A percentile compares a stretch with the other conserved stretches of the same genome.
Evolutionary conservation across 1,284 basidiomycete genomes (phyloP).

Genomic region (Anthracocystis setariae): DNA sequence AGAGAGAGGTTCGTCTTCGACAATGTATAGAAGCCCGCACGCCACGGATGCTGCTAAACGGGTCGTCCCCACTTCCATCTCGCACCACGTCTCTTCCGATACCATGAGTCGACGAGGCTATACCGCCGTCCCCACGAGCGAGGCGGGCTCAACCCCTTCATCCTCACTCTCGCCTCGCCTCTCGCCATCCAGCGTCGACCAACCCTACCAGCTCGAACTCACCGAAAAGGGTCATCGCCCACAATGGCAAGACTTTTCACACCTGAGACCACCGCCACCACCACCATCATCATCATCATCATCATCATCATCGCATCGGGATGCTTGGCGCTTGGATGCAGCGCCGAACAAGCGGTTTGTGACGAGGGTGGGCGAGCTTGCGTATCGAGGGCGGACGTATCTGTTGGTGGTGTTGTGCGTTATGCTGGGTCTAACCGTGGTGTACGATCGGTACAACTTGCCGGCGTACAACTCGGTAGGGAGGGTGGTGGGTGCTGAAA

Average conservation of each 20-base stretch:
- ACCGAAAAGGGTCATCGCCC: conserved; percentile 2
- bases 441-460: background rate
- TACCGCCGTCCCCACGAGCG: too few species aligned
- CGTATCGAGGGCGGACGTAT: background rate
- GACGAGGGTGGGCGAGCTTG: background rate
- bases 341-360: background rate
- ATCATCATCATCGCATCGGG: too few species aligned
- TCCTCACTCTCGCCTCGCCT: too few species aligned
- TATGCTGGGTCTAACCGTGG: background rate
- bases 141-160: too few species aligned
- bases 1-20: too few species aligned
- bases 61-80: too few species aligned
- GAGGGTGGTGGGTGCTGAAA: background rate
- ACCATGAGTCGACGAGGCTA: background rate
- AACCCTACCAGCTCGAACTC: conserved; percentile 10
- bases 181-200: background rate
- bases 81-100: background rate
- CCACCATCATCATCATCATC: too few species aligned
- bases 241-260: background rate
- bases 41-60: too few species aligned
- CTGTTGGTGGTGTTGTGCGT: background rate
- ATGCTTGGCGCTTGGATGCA: too few species aligned
- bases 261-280: too few species aligned
- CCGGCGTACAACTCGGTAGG: background rate
- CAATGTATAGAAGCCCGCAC: too few species aligned